Conservation (phyloP, 805 yeast genomes). For the Starmerella floris region DNA sequence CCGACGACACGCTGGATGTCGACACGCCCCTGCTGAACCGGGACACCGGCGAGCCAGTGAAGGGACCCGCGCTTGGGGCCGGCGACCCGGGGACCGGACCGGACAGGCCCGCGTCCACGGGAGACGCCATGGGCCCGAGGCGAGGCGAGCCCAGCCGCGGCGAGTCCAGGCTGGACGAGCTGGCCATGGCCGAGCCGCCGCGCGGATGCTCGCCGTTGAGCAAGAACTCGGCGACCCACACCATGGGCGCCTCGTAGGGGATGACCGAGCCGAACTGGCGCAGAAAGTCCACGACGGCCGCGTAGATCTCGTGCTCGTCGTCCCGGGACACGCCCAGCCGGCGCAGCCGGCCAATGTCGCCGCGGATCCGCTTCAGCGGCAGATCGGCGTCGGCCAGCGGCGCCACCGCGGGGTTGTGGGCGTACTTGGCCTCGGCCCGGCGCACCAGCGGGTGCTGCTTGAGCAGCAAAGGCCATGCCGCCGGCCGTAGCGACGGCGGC, state of each 20-base stretch:
- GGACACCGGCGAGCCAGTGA: not conserved
- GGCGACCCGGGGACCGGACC: not conserved
- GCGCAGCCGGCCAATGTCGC: conserved; percentile 24
- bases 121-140: not conserved
- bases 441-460: conserved; percentile 75
- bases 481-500: conserved; percentile 65
- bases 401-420: conserved; percentile 20
- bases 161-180: not conserved
- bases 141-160: not conserved
- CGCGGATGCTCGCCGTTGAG: conserved; percentile 38
- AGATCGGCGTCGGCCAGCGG: conserved; percentile 10
- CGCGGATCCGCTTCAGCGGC: conserved; percentile 25
- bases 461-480: conserved; percentile 73
- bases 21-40: not conserved
- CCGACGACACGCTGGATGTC: not conserved
- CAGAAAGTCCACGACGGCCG: conserved; percentile 34
- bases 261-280: conserved; percentile 66
- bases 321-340: conserved; percentile 1
- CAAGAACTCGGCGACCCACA: conserved; percentile 78
- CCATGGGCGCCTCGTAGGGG: conserved; percentile 65
- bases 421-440: conserved; percentile 62
- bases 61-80: not conserved
- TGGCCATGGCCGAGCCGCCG: not conserved
- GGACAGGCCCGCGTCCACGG: not conserved
- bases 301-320: conserved; percentile 3